Evolutionary conservation across 257 asterid species (phyloP), one percentile per base, ranked within the genome.

Genomic region (Solanum gracilifrons): DNA sequence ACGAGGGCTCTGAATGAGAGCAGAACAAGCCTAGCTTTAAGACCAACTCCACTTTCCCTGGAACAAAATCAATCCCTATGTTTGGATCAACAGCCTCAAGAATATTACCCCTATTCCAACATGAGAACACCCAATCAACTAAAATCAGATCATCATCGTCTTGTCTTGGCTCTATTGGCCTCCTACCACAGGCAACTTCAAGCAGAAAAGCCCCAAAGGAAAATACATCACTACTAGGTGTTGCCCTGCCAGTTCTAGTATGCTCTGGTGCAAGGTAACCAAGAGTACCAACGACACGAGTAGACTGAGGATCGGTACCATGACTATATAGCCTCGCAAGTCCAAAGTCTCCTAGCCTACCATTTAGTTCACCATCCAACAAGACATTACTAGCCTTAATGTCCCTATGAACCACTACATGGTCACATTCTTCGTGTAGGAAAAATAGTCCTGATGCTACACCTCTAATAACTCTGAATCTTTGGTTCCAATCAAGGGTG

Each of bases 201-300:
- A 95, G 97, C 86, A 94, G 33, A 75, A 95, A 92, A 0, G 95
- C 94, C 9, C 98, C 98, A 83, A 93, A 95, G 0, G 94, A 94
- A 46, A 88, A 95, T 64, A 93, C 96, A 58, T 95, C 98, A 0
- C 91, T 90, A 85, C 93, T 77, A 2, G 95, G 92, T 0, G 98
- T 92, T 9, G 98, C 96, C 90, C 83, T 89, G 9, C 95, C 98
- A 0, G 95, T 93, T 32, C 95, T 79, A 1, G 93, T 66, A 31
- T 91, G 97, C 90, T 95, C 97, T 0, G 97, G 97, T 4, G 98
- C 98, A 37, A 94, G 89, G 68, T 93, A 94, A 35, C 98, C 98
- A 7, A 94, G 90, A 4, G 98, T 95, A 13, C 98, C 98, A 20
- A 92, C 95, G 0, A 94, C 92, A 66, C 90, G 94, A n/a, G 95